These are phyloP conservation scores for Paramecium primaurelia DNA, from an alignment of 73 alveolate species.

Conservation along the genomic window DNA sequence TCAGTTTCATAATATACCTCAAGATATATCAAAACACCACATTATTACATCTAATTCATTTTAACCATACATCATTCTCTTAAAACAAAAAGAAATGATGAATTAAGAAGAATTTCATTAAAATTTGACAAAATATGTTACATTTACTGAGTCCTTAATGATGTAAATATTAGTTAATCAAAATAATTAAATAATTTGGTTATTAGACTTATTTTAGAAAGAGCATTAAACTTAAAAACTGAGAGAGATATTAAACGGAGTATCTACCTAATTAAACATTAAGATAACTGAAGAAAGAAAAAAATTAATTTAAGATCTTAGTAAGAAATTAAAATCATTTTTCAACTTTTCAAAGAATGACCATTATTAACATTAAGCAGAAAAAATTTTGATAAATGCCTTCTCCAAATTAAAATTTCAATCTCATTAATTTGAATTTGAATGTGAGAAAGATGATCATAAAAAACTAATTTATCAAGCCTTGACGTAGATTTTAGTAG, in stretches of 20 bases:
- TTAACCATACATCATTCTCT: not conserved
- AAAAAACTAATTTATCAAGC: no score
- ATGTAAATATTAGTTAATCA: not conserved
- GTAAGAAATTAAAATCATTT: not conserved
- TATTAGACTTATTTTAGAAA: not conserved
- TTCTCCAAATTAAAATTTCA: no score
- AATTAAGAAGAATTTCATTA: not conserved
- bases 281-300: not conserved
- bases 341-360: no score
- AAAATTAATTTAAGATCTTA: not conserved
- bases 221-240: not conserved
- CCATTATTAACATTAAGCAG: no score
- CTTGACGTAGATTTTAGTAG: no score
- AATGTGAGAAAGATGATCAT: not conserved
- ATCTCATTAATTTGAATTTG: not conserved
- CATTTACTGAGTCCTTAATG: not conserved
- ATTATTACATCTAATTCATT: not conserved
- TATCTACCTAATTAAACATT: not conserved
- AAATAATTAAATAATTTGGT: not conserved
- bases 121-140: not conserved
- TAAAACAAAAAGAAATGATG: no score
- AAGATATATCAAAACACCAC: no score
- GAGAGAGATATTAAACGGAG: not conserved
- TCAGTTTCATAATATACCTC: no score
- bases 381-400: not conserved